Base-by-base conservation (phyloP, 305 asterid genomes). In the Fraxinus baroniana region DNA sequence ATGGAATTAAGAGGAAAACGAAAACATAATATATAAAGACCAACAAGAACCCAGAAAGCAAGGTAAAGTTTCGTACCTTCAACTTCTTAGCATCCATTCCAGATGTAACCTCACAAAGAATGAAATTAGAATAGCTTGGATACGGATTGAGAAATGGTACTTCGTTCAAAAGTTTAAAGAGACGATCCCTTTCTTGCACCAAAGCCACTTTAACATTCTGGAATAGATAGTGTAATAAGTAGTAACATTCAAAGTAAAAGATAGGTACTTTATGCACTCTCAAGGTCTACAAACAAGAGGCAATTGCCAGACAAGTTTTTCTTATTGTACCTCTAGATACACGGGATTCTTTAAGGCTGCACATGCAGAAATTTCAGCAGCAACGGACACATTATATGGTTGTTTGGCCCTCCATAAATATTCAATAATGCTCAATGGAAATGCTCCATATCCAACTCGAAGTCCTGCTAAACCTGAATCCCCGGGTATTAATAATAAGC, bases 381-480 rank as follows among this genome's bases (percentile, higher is more conserved):
- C 99, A 79, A 91, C 98, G 36, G 99, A 96, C 85, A 94, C 98
- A 70, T 96, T 94, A 87, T 96, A 96, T 18, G 98, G 99, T 84
- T 96, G 99, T 85, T 96, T 96, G 76, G 99, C 98, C 86, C 98
- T 90, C 99, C 99, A 96, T 32, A 96, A 87, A 86, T 90, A 96
- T 81, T 94, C 92, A 72, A 96, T 96, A 30, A 94, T 92, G 92
- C 98, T 94, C 84, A 82, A 85, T 6, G 99, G 99, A 86, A 96
- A 96, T 78, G 98, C 95, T 81, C 98, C 99, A 75, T 96, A 96
- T 76, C 99, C 98, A 84, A 96, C 90, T 71, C 97, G 91, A 80
- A 96, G 96, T 57, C 98, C 99, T 2, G 99, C 98, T 89, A 96
- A 88, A 80, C 94, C 98, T 95, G 95, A 80, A 86, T 84, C 81